phyloP scores from a whole-genome alignment of 1,284 basidiomycete species.

The Mycena sp. region DNA sequence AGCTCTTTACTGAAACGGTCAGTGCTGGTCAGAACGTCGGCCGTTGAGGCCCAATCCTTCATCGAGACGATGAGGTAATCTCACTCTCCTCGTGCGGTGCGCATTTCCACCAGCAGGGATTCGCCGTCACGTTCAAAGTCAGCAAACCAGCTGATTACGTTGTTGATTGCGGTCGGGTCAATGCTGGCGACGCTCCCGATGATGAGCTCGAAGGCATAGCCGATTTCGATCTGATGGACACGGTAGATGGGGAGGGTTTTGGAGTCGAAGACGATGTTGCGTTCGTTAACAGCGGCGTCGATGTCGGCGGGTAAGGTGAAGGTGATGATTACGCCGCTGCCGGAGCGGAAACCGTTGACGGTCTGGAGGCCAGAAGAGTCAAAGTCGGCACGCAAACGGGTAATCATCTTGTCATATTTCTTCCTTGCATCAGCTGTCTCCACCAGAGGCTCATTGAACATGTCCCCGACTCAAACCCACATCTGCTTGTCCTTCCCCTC shows the following conservation, averaged over 20 bases:
- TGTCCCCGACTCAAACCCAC: neutral
- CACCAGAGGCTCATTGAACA: neutral
- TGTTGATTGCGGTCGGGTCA: too few relatives aligned
- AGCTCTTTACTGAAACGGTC: too few relatives aligned
- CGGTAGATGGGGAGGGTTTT: neutral
- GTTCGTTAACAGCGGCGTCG: neutral
- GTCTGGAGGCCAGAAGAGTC: neutral
- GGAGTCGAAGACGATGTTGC: neutral
- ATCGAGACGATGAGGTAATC: too few relatives aligned
- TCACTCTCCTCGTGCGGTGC: too few relatives aligned
- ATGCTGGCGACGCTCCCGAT: too few relatives aligned
- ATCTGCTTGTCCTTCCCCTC: neutral
- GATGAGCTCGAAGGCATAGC: neutral
- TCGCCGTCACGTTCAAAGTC: too few relatives aligned
- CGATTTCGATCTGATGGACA: neutral
- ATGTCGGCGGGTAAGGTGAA: neutral
- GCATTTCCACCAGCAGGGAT: too few relatives aligned
- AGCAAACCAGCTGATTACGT: too few relatives aligned
- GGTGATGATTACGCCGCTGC: neutral
- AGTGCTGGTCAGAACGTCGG: too few relatives aligned
- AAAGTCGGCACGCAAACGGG: neutral
- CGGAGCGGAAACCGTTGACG: neutral
- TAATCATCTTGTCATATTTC: neutral
- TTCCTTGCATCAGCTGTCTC: neutral
- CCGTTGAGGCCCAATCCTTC: too few relatives aligned